phyloP scores from a whole-genome alignment of 1,284 basidiomycete genomes.

The Apiotrichum brassicae region DNA sequence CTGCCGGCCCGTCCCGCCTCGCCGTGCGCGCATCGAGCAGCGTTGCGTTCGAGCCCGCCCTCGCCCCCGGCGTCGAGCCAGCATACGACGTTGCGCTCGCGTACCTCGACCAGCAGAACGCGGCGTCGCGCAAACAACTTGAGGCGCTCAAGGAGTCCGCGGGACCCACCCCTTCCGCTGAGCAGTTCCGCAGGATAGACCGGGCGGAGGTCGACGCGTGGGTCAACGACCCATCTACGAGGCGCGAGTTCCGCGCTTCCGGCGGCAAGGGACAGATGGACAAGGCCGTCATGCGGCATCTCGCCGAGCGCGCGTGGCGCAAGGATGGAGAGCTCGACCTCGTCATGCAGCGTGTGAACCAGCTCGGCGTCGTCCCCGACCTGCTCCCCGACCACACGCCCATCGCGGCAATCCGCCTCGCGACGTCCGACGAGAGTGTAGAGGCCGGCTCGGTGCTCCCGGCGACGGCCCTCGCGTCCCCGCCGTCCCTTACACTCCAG shows the following conservation, averaged over 20 bases:
- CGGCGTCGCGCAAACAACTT: neutral
- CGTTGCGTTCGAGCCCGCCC: conserved; percentile 33
- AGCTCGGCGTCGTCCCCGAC: conserved; percentile 88
- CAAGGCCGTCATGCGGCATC: conserved; percentile 64
- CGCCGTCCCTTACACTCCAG: conserved; percentile 22
- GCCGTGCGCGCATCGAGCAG: conserved; percentile 15
- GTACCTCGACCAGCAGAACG: conserved; percentile 23
- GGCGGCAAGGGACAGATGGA: conserved; percentile 43
- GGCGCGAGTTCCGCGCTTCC: conserved; percentile 34
- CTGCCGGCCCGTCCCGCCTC: conserved; percentile 16
- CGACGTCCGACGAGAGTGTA: conserved; percentile 51
- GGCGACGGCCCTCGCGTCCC: conserved; percentile 51
- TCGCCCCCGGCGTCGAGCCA: conserved; percentile 33
- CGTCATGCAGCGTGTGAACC: conserved; percentile 82
- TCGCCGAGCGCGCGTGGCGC: conserved; percentile 79
- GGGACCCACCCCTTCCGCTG: conserved; percentile 4
- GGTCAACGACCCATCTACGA: conserved; percentile 38
- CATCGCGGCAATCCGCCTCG: conserved; percentile 38
- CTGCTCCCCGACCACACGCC: conserved; percentile 67
- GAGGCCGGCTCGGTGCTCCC: conserved; percentile 64
- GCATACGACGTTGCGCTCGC: conserved; percentile 44
- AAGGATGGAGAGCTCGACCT: conserved; percentile 74
- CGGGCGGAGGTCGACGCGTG: conserved; percentile 36
- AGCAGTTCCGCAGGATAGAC: conserved; percentile 20
- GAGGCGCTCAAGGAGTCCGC: neutral